A percentile compares a stretch with the other conserved stretches of the same genome.
Evolutionary conservation across 805 yeast species (phyloP).

Genomic region (Starmerella davenportii): DNA sequence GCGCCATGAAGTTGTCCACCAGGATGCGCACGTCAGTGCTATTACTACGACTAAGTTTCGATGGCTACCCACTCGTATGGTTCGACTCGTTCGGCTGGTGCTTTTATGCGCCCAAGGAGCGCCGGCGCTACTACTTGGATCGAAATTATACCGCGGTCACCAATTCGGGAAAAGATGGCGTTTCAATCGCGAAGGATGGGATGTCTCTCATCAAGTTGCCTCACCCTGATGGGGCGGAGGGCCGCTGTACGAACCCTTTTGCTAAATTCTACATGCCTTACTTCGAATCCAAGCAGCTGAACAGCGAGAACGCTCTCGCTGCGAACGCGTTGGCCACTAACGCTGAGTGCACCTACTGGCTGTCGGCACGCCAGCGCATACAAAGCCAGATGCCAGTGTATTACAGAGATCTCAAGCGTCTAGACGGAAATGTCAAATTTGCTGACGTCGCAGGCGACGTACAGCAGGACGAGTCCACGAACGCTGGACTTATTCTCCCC

Average conservation of each 20-base stretch:
- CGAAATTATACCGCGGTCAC: constrained; percentile 24
- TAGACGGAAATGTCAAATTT: constrained; percentile 13
- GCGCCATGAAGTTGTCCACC: constrained; percentile 42
- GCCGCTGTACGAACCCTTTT: constrained; percentile 57
- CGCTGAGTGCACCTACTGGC: constrained; percentile 79
- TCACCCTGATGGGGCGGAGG: constrained; percentile 65
- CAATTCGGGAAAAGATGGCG: neutral
- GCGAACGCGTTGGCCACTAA: constrained; percentile 61
- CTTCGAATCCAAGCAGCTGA: constrained; percentile 56
- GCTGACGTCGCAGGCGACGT: neutral
- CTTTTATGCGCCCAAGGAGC: constrained; percentile 35
- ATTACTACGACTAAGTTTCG: constrained; percentile 66
- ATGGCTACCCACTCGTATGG: constrained; percentile 69
- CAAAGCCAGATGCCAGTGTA: constrained; percentile 71
- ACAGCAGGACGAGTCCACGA: constrained; percentile 1
- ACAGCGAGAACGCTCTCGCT: constrained; percentile 57
- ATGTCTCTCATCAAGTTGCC: constrained; percentile 38
- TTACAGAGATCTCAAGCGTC: constrained; percentile 14
- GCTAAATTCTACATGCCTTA: constrained; percentile 54
- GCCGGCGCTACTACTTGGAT: constrained; percentile 20
- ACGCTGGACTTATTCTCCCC: constrained; percentile 64
- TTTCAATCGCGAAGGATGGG: constrained; percentile 9
- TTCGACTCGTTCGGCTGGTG: constrained; percentile 73
- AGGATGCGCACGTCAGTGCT: constrained; percentile 63
- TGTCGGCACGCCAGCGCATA: constrained; percentile 72